A percentile compares a stretch with the other conserved stretches of the same genome.
phyloP scores from a whole-genome alignment of 495 filamentous ascomycete genomes.

The Parathielavia hyrcaniae region DNA sequence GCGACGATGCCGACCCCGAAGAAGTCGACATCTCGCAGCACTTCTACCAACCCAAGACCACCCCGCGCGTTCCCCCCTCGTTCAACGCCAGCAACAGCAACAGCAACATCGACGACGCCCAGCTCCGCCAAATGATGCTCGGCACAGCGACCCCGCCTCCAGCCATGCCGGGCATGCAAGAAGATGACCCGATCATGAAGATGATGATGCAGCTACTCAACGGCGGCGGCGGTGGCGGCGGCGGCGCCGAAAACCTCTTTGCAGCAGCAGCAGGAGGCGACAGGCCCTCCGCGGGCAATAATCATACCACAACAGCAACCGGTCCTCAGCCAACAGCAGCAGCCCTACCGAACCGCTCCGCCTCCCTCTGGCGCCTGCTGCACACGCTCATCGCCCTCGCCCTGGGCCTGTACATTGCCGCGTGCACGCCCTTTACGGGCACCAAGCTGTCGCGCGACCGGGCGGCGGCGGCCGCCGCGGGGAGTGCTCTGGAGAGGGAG shows the following conservation, averaged over 20 bases:
- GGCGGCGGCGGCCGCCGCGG: slow-evolving; percentile 9
- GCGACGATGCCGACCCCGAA: slow-evolving; percentile 59
- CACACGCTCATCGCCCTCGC: slow-evolving; percentile 67
- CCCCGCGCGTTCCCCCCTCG: slow-evolving; percentile 25
- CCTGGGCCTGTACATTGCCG: slow-evolving; percentile 63
- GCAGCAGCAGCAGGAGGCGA: slow-evolving; percentile 1
- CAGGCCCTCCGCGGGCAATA: slow-evolving; percentile 14
- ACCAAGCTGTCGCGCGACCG: slow-evolving; percentile 41
- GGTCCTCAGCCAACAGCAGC: not conserved
- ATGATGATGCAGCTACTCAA: slow-evolving; percentile 35
- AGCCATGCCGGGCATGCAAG: slow-evolving; percentile 7
- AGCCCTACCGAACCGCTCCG: slow-evolving; percentile 39
- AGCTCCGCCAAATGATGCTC: slow-evolving; percentile 45
- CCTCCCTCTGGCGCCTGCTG: slow-evolving; percentile 65
- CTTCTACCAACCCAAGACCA: slow-evolving; percentile 48
- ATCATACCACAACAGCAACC: slow-evolving; percentile 1
- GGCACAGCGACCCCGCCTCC: slow-evolving; percentile 22
- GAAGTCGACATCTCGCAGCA: slow-evolving; percentile 65
- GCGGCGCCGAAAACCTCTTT: slow-evolving; percentile 41
- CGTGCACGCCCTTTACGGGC: slow-evolving; percentile 59
- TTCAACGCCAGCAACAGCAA: slow-evolving; percentile 20
- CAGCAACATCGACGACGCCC: slow-evolving; percentile 32
- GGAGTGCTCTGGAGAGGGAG: not conserved
- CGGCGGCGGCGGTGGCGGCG: slow-evolving; percentile 9
- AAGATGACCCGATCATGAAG: slow-evolving; percentile 32